Base-by-base conservation (phyloP, 1,284 basidiomycete species). In the Thecaphora thlaspeos region DNA sequence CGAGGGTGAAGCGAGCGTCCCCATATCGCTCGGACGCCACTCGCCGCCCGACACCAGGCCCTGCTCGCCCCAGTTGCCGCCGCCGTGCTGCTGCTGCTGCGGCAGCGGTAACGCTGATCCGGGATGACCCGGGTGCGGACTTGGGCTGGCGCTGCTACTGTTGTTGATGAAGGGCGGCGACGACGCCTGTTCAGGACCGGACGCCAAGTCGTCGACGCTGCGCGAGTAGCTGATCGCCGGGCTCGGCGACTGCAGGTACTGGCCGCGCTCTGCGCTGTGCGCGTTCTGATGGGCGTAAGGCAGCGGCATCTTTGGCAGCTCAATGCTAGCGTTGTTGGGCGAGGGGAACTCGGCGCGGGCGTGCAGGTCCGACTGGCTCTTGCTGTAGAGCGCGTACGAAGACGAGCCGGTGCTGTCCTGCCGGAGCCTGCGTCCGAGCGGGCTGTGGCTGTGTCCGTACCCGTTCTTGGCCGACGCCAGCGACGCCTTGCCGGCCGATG, bases 201-300 rank as follows among this genome's bases (percentile, higher is more conserved):
- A 49, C 38, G 46, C 59, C 43, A 73, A 54, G 38, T 73, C 70
- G 39, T 73, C 71, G 34, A 69, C 71, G 37, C 71, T 73, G 37
- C 70, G 57, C 17, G 71, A 72, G 42, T 66, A 72, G 52, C 61
- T 62, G 30, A 62, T 41, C 2, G 55, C 51, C 12, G 68, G 65
- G 30, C 63, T 68, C 22, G 70, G 71, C 18, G 70, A 70, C 22
- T 56, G 63, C 15, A 71, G 51, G 30, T 54, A 66, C 14, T 55
- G 55, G 22, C 47, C 61, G 32, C 48, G 56, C 22, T 68, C 68
- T 36, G 48, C 51, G 10, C 53, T 41, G 9, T 47, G 51, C n/a
- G 43, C 21, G 36, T 50, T 41, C 38, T 36, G 41, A 22, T n/a
- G n/a, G 61, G 60, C 1, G 58, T 58, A 15, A 57, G 51, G 9